A percentile compares a stretch with the other conserved stretches of the same genome.
phyloP scores from a whole-genome alignment of 345 rosid genomes.

The Eucalyptus marginata region DNA sequence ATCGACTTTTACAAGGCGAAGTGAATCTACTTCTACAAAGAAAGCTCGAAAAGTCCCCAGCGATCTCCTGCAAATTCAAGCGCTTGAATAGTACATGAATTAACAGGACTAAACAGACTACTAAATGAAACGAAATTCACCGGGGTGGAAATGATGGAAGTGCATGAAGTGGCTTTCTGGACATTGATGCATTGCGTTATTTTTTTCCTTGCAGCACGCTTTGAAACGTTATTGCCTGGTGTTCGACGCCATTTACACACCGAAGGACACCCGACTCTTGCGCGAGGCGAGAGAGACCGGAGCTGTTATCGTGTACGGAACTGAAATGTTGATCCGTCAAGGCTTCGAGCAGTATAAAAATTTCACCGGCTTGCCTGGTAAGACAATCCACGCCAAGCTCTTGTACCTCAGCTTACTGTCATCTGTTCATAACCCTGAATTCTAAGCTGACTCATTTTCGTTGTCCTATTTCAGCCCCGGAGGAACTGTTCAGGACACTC shows the following conservation, averaged over 20 bases:
- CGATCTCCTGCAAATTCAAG: not conserved
- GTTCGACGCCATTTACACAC: constrained; percentile 37
- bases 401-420: not conserved
- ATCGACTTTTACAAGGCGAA: not conserved
- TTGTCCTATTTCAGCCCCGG: constrained; percentile 20
- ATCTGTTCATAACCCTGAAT: not conserved
- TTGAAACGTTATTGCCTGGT: constrained; percentile 22
- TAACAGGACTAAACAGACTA: not conserved
- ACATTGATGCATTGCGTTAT: not conserved
- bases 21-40: not conserved
- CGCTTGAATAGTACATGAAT: not conserved
- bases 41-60: not conserved
- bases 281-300: constrained; percentile 21
- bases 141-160: not conserved
- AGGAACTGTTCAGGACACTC: constrained; percentile 29
- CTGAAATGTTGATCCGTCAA: constrained; percentile 38
- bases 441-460: not conserved
- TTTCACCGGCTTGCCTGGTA: constrained; percentile 49
- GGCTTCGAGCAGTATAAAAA: constrained; percentile 40
- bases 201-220: constrained; percentile 9
- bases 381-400: not conserved
- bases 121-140: not conserved
- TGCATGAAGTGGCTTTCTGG: not conserved
- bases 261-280: constrained; percentile 28
- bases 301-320: constrained; percentile 27